Conservation (phyloP, 495 filamentous ascomycete species). For the Bombardia bombarda region DNA sequence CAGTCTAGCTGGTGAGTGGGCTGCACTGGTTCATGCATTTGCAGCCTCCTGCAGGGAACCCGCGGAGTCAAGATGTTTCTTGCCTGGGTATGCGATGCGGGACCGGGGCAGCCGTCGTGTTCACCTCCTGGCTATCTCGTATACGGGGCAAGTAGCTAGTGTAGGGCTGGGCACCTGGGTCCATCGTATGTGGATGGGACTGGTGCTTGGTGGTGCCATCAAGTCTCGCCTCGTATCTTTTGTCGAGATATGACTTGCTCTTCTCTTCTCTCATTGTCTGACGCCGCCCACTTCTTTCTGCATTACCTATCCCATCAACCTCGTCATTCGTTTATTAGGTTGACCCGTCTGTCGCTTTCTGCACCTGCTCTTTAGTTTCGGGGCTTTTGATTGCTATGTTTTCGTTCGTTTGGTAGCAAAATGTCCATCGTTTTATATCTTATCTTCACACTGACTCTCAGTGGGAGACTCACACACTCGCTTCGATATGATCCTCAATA, state of each 20-base stretch:
- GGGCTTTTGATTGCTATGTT: conserved; percentile 5
- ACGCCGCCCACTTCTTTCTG: too few relatives aligned
- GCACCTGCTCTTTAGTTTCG: not conserved
- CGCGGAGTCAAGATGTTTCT: not conserved
- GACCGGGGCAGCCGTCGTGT: not conserved
- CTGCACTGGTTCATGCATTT: not conserved
- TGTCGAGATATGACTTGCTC: not conserved
- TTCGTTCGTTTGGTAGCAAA: conserved; percentile 4
- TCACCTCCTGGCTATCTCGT: not conserved
- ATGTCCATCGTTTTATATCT: conserved; percentile 5
- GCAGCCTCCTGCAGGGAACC: not conserved
- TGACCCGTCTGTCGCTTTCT: not conserved
- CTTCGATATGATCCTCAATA: conserved; percentile 49
- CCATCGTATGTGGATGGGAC: not conserved
- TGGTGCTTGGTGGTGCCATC: not conserved
- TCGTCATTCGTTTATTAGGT: not conserved
- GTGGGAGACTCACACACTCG: conserved; percentile 4
- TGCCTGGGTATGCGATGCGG: conserved; percentile 1
- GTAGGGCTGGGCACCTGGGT: too few relatives aligned
- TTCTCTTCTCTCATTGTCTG: not conserved
- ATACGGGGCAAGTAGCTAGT: not conserved
- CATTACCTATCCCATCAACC: too few relatives aligned
- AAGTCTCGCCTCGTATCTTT: conserved; percentile 1
- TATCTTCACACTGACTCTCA: conserved; percentile 4
- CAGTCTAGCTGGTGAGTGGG: too few relatives aligned